Evolutionary conservation across 768 basidiomycete species (phyloP).

Genomic region (Daedaleopsis nitida): DNA sequence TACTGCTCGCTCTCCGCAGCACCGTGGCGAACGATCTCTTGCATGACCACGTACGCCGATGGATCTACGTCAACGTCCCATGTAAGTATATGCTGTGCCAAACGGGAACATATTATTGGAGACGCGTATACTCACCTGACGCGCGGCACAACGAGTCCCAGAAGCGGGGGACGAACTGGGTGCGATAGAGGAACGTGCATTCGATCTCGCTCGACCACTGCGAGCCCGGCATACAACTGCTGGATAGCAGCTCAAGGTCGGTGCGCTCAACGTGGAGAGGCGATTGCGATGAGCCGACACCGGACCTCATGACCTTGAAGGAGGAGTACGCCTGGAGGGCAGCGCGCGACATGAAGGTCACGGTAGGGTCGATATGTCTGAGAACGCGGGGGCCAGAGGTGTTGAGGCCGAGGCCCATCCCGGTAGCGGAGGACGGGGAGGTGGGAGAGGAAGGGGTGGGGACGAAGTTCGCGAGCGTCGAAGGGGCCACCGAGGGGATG

Average conservation of each 20-base stretch:
- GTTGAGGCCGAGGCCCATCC: constrained; percentile 21
- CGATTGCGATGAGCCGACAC: constrained; percentile 28
- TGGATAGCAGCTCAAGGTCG: constrained; percentile 27
- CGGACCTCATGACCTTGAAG: constrained; percentile 56
- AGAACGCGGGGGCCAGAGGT: constrained; percentile 52
- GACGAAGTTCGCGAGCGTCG: constrained; percentile 24
- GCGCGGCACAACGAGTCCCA: constrained; percentile 25
- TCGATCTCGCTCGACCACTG: constrained; percentile 25
- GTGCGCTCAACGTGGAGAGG: constrained; percentile 53
- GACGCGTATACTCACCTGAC: constrained; percentile 16
- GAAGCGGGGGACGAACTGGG: constrained; percentile 26
- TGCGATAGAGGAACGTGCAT: constrained; percentile 30
- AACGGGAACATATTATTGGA: not conserved
- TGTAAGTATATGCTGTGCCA: not conserved
- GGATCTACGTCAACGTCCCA: constrained; percentile 19
- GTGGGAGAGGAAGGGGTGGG: constrained; percentile 19
- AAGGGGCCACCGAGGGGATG: constrained; percentile 20
- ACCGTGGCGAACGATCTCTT: constrained; percentile 26
- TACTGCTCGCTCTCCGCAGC: constrained; percentile 2
- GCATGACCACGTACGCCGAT: constrained; percentile 23
- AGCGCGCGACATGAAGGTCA: constrained; percentile 61
- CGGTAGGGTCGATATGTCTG: constrained; percentile 63
- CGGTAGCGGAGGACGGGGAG: constrained; percentile 12
- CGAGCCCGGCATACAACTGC: constrained; percentile 23
- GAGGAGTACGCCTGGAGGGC: constrained; percentile 55